Base-by-base conservation (phyloP, 176 grass and related monocot genomes). In the Aegilops bicornis region DNA sequence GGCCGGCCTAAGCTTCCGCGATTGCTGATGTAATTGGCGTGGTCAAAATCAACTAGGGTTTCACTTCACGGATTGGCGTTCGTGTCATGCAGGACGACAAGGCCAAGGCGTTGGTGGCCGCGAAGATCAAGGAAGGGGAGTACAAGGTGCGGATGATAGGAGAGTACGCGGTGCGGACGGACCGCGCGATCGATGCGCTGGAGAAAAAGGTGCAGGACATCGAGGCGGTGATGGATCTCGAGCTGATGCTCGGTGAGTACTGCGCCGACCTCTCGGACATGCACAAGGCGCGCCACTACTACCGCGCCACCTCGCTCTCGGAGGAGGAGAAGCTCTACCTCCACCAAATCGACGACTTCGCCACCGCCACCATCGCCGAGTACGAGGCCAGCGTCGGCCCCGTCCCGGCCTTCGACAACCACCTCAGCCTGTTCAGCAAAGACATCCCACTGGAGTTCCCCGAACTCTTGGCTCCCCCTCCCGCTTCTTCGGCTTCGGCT, bases 251-350 rank as follows among this genome's bases (percentile, higher is more conserved):
- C 10, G 69, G 39, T 0, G 5, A 71, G 69, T 71, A 71, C 69
- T 71, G 69, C 69, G n/a, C 20, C 69, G 69, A 71, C 69, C 69
- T 71, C 20, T 10, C 9, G 69, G 69, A 71, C 35, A 71, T 71
- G 69, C 35, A 23, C 10, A 40, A n/a, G 69, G 35, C 69, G 69
- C 69, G 69, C 4, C 69, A 12, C 35, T 10, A 40, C 35, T 71
- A 71, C 69, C 69, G 20, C 20, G 69, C 17, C 10, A 0, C 1
- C 69, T 12, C 33, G 17, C 69, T 71, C 69, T 71, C 69, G 3
- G 69, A 71, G 4, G 0, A 19, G 20, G 69, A 71, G 69, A 2
- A 20, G 35, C 69, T 20, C 2, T 71, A 2, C 35, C 69, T 71
- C 35, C 0, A 0, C 7, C 9, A 71, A 23, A 71, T 71, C 20